Evolutionary conservation across 23 red algal species (phyloP), one percentile per base, ranked within the genome.

Genomic region (Chondrus crispus): DNA sequence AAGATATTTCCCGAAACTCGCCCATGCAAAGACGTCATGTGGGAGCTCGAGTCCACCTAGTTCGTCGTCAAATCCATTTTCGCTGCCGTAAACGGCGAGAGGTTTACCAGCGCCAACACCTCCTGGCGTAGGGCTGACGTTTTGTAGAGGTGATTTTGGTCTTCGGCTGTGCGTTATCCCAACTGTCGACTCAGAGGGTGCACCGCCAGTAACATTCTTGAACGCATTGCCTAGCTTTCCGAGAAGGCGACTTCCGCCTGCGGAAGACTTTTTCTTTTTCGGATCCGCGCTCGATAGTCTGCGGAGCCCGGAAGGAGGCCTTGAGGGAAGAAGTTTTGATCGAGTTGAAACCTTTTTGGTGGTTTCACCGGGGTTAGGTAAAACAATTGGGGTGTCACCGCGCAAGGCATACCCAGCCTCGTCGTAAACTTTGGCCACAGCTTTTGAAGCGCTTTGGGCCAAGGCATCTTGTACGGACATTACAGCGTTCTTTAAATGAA

Each of bases 341-440:
- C 13, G 68, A 11, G 1, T 58, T n/a, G 46, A 35, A 20, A 24
- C n/a, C 33, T 66, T 70, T 37, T 68, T 55, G 40, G 13, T 75
- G 16, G 89, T 46, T 2, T 68, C 28, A 52, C 52, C 73, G 39
- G 76, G 19, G 3, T 71, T 50, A 19, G 13, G 24, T 11, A 84
- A 44, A 45, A 52, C 36, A 20, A 37, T 40, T 18, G 87, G 69
- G 49, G 60, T 20, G 5, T 81, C 86, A 14, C 48, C 53, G 38
- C 48, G 72, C 29, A 90, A 78, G 4, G 69, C 87, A 45, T 81
- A 45, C 29, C 89, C 89, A 82, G 89, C 89, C 53, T 79, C 75
- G 11, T 82, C 89, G 66, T 92, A 92, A 19, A 82, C 89, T 26
- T 62, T 64, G 45, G 77, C 66, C 29, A 92, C 46, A 52, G 89